phyloP scores from a whole-genome alignment of 2,329 filamentous ascomycete species.

The Gaeumannomyces sp. region DNA sequence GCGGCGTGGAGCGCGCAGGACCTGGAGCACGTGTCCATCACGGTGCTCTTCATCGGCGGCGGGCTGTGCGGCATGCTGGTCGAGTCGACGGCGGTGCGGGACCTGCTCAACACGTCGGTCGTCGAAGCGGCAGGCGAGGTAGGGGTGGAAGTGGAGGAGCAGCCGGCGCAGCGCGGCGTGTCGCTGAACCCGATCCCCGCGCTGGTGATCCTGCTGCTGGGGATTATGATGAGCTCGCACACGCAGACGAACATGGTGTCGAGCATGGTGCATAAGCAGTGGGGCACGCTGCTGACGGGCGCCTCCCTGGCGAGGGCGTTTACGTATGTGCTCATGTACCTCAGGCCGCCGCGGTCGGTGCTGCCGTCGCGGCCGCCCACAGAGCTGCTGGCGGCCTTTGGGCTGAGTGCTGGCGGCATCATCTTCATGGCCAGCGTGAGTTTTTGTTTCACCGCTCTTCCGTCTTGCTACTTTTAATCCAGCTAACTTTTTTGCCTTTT shows the following conservation, averaged over 20 bases:
- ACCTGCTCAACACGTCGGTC: slow-evolving; percentile 55
- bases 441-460: slow-evolving; percentile 18
- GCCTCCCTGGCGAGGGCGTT: slow-evolving; percentile 71
- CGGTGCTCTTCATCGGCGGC: slow-evolving; percentile 87
- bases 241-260: slow-evolving; percentile 78
- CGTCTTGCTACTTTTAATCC: not conserved
- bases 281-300: slow-evolving; percentile 78
- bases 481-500: not conserved
- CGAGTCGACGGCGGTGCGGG: slow-evolving; percentile 65
- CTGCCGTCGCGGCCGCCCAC: slow-evolving; percentile 81
- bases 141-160: slow-evolving; percentile 32
- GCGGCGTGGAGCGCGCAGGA: slow-evolving; percentile 67
- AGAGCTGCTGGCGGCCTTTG: slow-evolving; percentile 82
- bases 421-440: slow-evolving; percentile 88
- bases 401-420: slow-evolving; percentile 77
- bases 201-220: slow-evolving; percentile 78
- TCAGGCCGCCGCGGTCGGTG: slow-evolving; percentile 74
- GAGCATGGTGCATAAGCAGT: slow-evolving; percentile 89
- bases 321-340: slow-evolving; percentile 74
- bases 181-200: slow-evolving; percentile 86
- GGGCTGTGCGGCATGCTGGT: slow-evolving; percentile 83
- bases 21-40: slow-evolving; percentile 88
- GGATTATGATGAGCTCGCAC: slow-evolving; percentile 93
- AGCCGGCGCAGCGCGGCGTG: slow-evolving; percentile 63
- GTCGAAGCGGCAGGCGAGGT: slow-evolving; percentile 25